These are phyloP conservation scores for Phytopythium delawarense DNA, from an alignment of 352 stramenopile species.

Conservation along the genomic window DNA sequence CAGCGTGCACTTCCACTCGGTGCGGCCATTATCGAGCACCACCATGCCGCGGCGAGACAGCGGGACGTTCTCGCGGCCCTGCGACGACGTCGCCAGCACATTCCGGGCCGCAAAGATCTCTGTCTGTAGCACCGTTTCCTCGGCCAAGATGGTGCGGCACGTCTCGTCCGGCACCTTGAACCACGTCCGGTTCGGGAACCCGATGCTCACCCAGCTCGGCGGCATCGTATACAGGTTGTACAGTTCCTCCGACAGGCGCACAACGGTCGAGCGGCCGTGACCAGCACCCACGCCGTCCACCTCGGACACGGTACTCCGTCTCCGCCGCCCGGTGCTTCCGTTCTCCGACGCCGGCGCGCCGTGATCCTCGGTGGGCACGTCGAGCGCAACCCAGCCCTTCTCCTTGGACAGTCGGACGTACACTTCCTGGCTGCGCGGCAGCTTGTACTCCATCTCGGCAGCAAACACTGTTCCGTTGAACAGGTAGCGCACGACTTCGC, in stretches of 20 bases:
- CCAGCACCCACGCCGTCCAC: not conserved
- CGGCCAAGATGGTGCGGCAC: conserved; percentile 55
- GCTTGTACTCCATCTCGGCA: conserved; percentile 78
- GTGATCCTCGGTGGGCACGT: conserved; percentile 13
- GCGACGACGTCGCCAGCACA: conserved; percentile 64
- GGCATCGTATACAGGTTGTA: conserved; percentile 78
- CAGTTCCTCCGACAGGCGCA: conserved; percentile 67
- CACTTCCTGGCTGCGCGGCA: conserved; percentile 64
- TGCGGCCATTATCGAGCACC: conserved; percentile 39
- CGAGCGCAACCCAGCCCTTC: conserved; percentile 71
- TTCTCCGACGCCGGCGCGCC: not conserved
- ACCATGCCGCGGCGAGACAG: conserved; percentile 52
- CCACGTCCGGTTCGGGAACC: conserved; percentile 74
- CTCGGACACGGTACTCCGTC: conserved; percentile 7
- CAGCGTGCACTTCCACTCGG: conserved; percentile 57
- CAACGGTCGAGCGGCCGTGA: conserved; percentile 28
- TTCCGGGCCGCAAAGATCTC: conserved; percentile 68
- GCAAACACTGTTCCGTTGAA: conserved; percentile 69
- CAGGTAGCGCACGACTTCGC: conserved; percentile 58
- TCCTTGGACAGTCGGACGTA: conserved; percentile 75
- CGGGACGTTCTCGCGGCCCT: conserved; percentile 64
- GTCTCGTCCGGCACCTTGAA: conserved; percentile 77
- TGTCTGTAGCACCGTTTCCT: conserved; percentile 74
- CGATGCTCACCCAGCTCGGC: conserved; percentile 77
- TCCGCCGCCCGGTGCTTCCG: not conserved